Conservation (phyloP, 2,329 filamentous ascomycete species). For the Exophiala spinifera region DNA sequence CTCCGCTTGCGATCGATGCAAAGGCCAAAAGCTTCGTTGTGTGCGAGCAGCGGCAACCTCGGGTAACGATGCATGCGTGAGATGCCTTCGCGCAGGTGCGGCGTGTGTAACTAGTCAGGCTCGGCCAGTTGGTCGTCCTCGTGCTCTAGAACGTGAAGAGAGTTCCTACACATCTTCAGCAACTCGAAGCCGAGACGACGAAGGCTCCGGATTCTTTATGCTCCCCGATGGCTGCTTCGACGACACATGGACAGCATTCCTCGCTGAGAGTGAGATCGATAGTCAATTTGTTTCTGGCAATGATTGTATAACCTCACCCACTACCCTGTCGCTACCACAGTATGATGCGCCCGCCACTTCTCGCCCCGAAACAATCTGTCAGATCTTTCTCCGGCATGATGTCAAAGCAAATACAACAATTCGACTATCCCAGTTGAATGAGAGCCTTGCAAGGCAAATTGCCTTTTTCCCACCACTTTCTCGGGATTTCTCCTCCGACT, state of each 20-base stretch:
- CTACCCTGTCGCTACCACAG: too few relatives aligned
- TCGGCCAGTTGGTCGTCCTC: constrained; percentile 8
- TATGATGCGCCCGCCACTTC: too few relatives aligned
- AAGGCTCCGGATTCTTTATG: background rate
- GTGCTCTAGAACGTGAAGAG: background rate
- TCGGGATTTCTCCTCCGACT: background rate
- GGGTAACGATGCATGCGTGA: constrained; percentile 1
- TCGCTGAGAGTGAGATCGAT: too few relatives aligned
- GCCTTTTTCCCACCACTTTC: background rate
- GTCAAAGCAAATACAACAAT: constrained; percentile 1
- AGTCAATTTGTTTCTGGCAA: too few relatives aligned
- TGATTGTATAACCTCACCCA: too few relatives aligned
- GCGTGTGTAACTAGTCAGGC: constrained; percentile 6
- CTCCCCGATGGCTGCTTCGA: too few relatives aligned
- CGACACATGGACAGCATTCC: too few relatives aligned
- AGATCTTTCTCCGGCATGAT: background rate
- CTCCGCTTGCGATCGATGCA: constrained; percentile 15
- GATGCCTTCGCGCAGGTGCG: constrained; percentile 6
- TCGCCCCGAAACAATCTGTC: background rate
- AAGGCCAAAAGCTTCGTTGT: constrained; percentile 13
- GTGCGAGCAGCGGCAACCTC: background rate
- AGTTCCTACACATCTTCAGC: background rate
- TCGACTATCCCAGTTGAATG: constrained; percentile 5
- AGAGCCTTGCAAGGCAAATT: constrained; percentile 2
- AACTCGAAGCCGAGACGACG: too few relatives aligned